Conservation (phyloP, 352 stramenopile genomes). For the Globisporangium megalacanthum region DNA sequence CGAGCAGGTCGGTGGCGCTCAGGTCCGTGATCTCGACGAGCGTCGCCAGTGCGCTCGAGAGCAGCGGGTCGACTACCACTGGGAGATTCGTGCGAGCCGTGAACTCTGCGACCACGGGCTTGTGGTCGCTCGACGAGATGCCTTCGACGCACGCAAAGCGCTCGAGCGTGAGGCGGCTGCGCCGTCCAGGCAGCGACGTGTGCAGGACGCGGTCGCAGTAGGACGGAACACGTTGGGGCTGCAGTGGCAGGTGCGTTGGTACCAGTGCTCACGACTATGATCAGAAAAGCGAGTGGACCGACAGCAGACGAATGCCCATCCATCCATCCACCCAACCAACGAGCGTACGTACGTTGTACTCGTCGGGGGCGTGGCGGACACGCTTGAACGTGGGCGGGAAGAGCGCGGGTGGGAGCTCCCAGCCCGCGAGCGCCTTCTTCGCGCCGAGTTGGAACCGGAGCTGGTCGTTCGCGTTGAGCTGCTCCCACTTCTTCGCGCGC, state of each 20-base stretch:
- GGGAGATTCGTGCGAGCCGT: constrained; percentile 28
- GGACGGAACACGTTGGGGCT: constrained; percentile 73
- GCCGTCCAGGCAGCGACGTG: constrained; percentile 65
- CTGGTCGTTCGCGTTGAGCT: constrained; percentile 74
- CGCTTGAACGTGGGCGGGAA: constrained; percentile 87
- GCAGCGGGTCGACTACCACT: constrained; percentile 17
- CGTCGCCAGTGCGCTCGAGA: constrained; percentile 25
- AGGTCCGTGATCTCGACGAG: constrained; percentile 61
- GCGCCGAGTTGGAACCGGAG: constrained; percentile 57
- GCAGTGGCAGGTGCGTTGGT: background rate
- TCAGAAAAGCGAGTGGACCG: background rate
- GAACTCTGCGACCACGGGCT: constrained; percentile 66
- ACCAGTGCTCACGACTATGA: background rate
- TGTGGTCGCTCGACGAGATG: constrained; percentile 83
- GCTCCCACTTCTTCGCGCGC: constrained; percentile 50
- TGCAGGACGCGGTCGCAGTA: constrained; percentile 84
- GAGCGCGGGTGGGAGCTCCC: constrained; percentile 49
- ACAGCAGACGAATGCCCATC: background rate
- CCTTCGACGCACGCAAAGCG: constrained; percentile 52
- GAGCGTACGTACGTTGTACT: constrained; percentile 35
- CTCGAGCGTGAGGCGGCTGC: constrained; percentile 44
- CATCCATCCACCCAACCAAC: too few relatives aligned
- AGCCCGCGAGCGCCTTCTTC: constrained; percentile 53
- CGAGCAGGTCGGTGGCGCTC: constrained; percentile 45
- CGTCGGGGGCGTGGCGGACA: constrained; percentile 32